Evolutionary conservation across 1,284 basidiomycete species (phyloP), one percentile per base, ranked within the genome.

Genomic region (Inonotus hispidus): DNA sequence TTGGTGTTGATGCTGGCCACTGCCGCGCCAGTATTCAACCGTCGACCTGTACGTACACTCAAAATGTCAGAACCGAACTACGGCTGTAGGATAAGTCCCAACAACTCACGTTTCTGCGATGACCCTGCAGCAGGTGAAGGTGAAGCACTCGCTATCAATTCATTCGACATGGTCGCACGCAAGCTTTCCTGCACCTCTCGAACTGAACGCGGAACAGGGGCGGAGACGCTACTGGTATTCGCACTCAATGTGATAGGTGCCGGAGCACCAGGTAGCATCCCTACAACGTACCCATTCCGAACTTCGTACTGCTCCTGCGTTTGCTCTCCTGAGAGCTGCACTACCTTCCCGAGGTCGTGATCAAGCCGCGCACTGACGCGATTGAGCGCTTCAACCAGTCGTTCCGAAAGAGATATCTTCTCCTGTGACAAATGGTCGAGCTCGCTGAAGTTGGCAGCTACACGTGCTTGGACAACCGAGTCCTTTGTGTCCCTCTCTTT

Each of bases 281-380:
- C 59, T 14, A 64, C 63, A 38, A 64, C 63, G 29, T 64, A 64
- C 5, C 63, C 63, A 19, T 59, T 57, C 21, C 50, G 50, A n/a
- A 52, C 50, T 19, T 52, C 50, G n/a, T 52, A 52, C 32, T 52
- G 50, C 27, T 52, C 50, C 3, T 52, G 50, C 14, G 50, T 1
- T 27, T 52, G 56, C 53, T 62, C 61, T n/a, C 63, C 63, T 10
- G 59, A 61, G 21, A 64, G 47, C 32, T 53, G 38, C 19, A 64
- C 50, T 13, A 64, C 63, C 19, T 53, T 53, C 13, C 32, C 27
- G 13, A 61, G 47, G 47, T 64, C 63, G 25, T 64, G 59, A 25
- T 64, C 63, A 4, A 64, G 56, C 32, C 63, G 45, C 4, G 63
- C 63, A 38, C 43, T 58, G 21, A 64, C 63, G 5, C 63, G 59